Evolutionary conservation across 2,329 filamentous ascomycete genomes (phyloP).

Genomic region (Alternaria arbusti): DNA sequence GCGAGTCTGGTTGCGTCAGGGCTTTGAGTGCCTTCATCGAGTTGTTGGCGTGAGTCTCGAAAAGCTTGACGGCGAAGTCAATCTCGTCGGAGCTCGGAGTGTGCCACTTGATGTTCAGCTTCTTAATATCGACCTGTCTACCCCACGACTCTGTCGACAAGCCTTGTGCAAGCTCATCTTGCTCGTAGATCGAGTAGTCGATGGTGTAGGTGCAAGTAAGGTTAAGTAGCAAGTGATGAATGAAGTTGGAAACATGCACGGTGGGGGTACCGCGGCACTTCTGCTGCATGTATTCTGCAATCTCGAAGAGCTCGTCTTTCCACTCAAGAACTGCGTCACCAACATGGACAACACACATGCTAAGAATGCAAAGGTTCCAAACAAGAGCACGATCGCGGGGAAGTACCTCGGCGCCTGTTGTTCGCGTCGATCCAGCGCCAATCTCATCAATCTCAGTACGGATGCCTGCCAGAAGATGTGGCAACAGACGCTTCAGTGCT

Average conservation of each 20-base stretch:
- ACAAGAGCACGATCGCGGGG: conserved; percentile 91
- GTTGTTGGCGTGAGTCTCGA: conserved; percentile 79
- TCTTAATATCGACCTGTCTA: conserved; percentile 72
- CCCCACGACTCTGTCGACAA: conserved; percentile 85
- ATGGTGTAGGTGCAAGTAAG: conserved; percentile 92
- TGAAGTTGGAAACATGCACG: conserved; percentile 95
- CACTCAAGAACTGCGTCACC: conserved; percentile 88
- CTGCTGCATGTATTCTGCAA: conserved; percentile 95
- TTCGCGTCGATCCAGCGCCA: conserved; percentile 91
- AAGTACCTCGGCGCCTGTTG: conserved; percentile 89
- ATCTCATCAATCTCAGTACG: conserved; percentile 97
- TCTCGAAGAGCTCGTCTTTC: conserved; percentile 85
- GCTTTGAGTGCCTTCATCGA: conserved; percentile 77
- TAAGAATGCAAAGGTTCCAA: conserved; percentile 96
- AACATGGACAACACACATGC: conserved; percentile 97
- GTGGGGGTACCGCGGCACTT: conserved; percentile 93
- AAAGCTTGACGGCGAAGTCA: conserved; percentile 86
- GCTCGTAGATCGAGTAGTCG: conserved; percentile 87
- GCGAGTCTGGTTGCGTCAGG: conserved; percentile 81
- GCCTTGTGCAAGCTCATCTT: conserved; percentile 72
- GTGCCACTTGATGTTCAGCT: conserved; percentile 90
- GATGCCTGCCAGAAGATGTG: conserved; percentile 88
- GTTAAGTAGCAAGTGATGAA: conserved; percentile 94
- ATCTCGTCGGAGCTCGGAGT: conserved; percentile 80
- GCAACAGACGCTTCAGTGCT: conserved; percentile 86